Conservation (phyloP, 2,329 filamentous ascomycete genomes). For the Massarina eburnea region DNA sequence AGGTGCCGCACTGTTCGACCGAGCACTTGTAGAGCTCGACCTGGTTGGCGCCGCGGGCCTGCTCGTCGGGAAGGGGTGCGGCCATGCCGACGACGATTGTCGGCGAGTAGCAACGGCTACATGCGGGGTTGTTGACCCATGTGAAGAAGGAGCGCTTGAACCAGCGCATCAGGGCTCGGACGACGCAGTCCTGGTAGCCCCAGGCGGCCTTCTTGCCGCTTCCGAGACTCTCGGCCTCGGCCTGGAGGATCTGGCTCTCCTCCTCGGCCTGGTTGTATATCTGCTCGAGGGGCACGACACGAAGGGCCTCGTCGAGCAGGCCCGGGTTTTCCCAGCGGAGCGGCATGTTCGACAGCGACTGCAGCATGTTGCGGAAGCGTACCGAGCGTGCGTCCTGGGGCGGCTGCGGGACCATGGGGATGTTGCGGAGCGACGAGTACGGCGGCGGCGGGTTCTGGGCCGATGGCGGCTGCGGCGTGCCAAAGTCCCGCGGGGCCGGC, state of each 20-base stretch:
- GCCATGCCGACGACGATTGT: conserved; percentile 83
- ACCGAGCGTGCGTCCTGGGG: conserved; percentile 58
- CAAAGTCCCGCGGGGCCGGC: conserved; percentile 54
- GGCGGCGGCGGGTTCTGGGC: conserved; percentile 52
- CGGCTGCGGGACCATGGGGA: conserved; percentile 72
- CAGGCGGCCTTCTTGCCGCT: conserved; percentile 80
- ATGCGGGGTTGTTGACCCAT: conserved; percentile 95
- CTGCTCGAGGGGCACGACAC: conserved; percentile 81
- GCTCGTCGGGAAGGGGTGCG: conserved; percentile 83
- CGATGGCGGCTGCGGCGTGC: conserved; percentile 42
- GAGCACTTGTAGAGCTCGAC: conserved; percentile 93
- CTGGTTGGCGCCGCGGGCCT: conserved; percentile 79
- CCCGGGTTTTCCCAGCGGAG: conserved; percentile 96
- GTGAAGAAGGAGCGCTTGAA: conserved; percentile 94
- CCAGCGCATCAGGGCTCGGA: conserved; percentile 88
- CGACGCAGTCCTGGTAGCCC: conserved; percentile 97
- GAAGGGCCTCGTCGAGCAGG: conserved; percentile 85
- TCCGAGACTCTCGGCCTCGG: conserved; percentile 84
- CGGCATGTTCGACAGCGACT: conserved; percentile 84
- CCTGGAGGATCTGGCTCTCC: conserved; percentile 83
- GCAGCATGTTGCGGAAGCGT: conserved; percentile 68
- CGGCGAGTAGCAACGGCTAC: conserved; percentile 76
- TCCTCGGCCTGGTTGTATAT: conserved; percentile 95
- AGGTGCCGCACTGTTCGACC: conserved; percentile 69
- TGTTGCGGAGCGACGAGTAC: conserved; percentile 63